These are phyloP conservation scores for Clonostachys sp. DNA, from an alignment of 2,329 filamentous ascomycete genomes.

Conservation along the genomic window DNA sequence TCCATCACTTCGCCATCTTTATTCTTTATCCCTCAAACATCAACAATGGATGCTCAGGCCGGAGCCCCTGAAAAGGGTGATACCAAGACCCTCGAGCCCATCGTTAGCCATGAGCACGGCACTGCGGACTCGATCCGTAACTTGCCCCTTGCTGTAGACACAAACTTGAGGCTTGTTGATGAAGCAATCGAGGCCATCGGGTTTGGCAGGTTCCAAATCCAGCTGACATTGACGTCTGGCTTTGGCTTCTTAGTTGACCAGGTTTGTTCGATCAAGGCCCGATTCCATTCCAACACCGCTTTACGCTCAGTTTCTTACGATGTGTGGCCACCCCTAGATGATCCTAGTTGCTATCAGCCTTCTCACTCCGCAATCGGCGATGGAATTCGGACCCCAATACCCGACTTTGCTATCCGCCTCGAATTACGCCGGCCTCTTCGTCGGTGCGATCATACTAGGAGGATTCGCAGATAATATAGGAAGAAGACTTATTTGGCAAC, in stretches of 20 bases:
- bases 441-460: constrained; percentile 8
- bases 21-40: no score
- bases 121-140: no score
- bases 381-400: constrained; percentile 11
- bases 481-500: constrained; percentile 9
- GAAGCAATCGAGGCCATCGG: constrained; percentile 9
- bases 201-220: constrained; percentile 10
- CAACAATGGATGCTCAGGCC: no score
- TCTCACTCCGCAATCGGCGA: constrained; percentile 9
- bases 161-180: constrained; percentile 6
- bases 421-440: constrained; percentile 7
- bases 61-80: no score
- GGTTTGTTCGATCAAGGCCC: constrained; percentile 2
- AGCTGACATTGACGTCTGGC: constrained; percentile 9
- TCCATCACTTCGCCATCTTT: no score
- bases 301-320: not conserved
- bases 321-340: constrained; percentile 3
- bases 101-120: no score
- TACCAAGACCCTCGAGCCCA: no score
- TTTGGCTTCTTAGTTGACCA: constrained; percentile 12
- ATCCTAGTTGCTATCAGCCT: constrained; percentile 10
- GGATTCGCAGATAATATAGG: constrained; percentile 8
- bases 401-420: constrained; percentile 6
- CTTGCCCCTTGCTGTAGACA: not conserved
- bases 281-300: no score